Evolutionary conservation across 495 filamentous ascomycete genomes (phyloP).

Genomic region (Trichoderma virens): DNA sequence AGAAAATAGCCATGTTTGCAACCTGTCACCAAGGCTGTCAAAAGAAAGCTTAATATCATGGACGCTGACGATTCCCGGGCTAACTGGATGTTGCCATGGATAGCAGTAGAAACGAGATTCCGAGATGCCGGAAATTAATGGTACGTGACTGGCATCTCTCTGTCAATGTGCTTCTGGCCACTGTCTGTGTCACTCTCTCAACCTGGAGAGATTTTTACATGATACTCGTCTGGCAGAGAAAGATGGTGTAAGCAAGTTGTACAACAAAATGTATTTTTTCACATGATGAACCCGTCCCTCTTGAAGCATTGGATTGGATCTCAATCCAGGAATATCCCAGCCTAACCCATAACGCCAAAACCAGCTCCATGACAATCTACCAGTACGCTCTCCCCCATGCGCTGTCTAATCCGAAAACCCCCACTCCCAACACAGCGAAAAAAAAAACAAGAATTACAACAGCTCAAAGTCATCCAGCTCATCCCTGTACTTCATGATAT

Average conservation of each 20-base stretch:
- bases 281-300: background rate
- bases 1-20: background rate
- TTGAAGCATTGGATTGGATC: background rate
- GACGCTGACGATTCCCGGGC: background rate
- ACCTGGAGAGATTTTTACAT: too few relatives aligned
- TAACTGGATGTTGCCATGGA: too few relatives aligned
- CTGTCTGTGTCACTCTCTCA: too few relatives aligned
- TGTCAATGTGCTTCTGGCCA: too few relatives aligned
- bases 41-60: background rate
- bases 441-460: constrained; percentile 37
- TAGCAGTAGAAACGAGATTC: too few relatives aligned
- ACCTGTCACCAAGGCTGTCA: background rate
- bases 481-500: constrained; percentile 86
- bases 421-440: background rate
- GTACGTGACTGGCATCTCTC: too few relatives aligned
- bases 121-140: too few relatives aligned
- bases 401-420: background rate
- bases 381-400: background rate
- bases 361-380: background rate
- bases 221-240: too few relatives aligned
- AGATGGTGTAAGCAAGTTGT: too few relatives aligned
- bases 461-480: constrained; percentile 96
- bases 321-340: background rate
- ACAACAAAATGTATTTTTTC: too few relatives aligned
- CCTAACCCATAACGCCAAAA: background rate